These are phyloP conservation scores for Aeschynomene evenia DNA, from an alignment of 306 rosid species.

Conservation along the genomic window DNA sequence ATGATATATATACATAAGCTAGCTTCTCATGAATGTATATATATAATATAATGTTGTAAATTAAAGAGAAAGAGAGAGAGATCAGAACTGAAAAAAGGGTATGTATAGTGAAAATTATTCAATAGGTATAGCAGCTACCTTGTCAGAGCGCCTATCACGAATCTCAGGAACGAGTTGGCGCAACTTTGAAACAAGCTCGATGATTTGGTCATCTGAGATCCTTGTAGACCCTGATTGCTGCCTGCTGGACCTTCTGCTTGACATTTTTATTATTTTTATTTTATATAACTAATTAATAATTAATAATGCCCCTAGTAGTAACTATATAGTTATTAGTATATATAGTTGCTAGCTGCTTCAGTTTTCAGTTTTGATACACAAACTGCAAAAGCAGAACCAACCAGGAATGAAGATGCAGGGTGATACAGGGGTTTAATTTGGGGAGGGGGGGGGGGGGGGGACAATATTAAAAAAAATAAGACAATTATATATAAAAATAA, in stretches of 20 bases:
- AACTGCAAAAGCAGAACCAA: slow-evolving; percentile 6
- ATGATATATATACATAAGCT: not conserved
- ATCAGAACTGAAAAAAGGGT: no score
- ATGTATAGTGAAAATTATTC: no score
- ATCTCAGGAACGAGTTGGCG: slow-evolving; percentile 99
- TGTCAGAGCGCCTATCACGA: slow-evolving; percentile 77
- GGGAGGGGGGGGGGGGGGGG: no score
- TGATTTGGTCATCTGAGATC: slow-evolving; percentile 94
- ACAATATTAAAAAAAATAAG: not conserved
- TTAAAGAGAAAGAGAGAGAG: not conserved
- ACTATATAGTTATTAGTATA: not conserved
- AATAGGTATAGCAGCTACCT: no score
- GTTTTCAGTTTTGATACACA: slow-evolving; percentile 1
- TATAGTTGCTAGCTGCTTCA: no score
- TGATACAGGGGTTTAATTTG: not conserved
- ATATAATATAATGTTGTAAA: no score
- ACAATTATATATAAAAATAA: not conserved
- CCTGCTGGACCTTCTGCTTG: slow-evolving; percentile 94
- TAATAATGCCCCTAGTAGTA: no score
- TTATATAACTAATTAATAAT: no score
- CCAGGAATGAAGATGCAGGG: not conserved
- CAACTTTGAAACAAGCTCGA: slow-evolving; percentile 86
- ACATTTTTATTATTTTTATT: no score
- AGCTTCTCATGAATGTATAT: not conserved
- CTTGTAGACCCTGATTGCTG: slow-evolving; percentile 60